Conservation (phyloP, 192 early-diverging fungal genomes). For the Entophlyctis luteolus region DNA sequence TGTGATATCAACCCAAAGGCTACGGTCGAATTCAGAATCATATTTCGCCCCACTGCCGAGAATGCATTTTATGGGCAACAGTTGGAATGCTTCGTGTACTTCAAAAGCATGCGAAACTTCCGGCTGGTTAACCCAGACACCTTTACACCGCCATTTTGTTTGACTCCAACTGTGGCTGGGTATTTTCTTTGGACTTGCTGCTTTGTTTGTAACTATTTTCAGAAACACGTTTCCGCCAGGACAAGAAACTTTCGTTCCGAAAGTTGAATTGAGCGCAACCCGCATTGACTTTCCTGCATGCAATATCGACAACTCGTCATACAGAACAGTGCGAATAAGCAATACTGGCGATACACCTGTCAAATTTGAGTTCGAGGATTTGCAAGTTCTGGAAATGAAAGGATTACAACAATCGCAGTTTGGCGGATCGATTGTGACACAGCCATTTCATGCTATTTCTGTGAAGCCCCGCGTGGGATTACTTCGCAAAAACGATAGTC, state of each 20-base stretch:
- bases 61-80: conserved; percentile 54
- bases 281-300: conserved; percentile 52
- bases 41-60: conserved; percentile 48
- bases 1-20: conserved; percentile 44
- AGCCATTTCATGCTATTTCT: too few relatives aligned
- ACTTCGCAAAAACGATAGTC: conserved; percentile 46
- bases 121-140: conserved; percentile 55
- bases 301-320: conserved; percentile 47
- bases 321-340: conserved; percentile 45
- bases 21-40: conserved; percentile 45
- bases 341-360: conserved; percentile 56
- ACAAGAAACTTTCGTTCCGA: conserved; percentile 53
- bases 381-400: neutral
- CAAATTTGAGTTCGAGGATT: conserved; percentile 51
- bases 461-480: conserved; percentile 48
- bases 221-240: conserved; percentile 55
- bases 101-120: conserved; percentile 60
- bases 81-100: conserved; percentile 57
- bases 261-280: conserved; percentile 43
- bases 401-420: neutral
- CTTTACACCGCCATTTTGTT: conserved; percentile 59
- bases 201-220: neutral
- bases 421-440: too few relatives aligned
- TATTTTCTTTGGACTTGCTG: conserved; percentile 16
- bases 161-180: conserved; percentile 52